Evolutionary conservation across 306 rosid genomes (phyloP), one percentile per base, ranked within the genome.

Genomic region (Dryas octopetala): DNA sequence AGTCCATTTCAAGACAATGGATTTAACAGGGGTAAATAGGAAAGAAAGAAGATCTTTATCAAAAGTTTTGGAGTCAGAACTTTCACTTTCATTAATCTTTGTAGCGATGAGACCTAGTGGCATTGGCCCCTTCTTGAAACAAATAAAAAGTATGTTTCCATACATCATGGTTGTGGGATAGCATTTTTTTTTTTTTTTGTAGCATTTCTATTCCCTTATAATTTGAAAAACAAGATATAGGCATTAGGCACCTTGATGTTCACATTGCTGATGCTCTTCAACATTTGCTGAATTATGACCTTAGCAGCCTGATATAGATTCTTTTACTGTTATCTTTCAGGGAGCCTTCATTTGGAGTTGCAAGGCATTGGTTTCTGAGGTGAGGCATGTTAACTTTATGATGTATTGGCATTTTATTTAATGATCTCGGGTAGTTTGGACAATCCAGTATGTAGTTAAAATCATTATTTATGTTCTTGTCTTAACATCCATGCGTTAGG

Each of bases 321-420:
- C 50, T 73, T 59, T 9, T 62, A 69, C 73, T 70, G 19, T 5
- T 59, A 19, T 46, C 51, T 78, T 87, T 70, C 91, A 94, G 97
- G 98, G 98, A 79, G 98, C 98, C 81, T 88, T 79, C 85, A 84
- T 94, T 81, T 94, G 98, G 98, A 94, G 90, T 81, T 86, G 95
- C 85, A 91, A 94, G 77, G 90, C 98, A 62, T 81, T 94, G 82
- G 79, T 94, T 64, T 82, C 91, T 61, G 97, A 91, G 97, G 98
- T 94, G 83, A 88, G 88, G 63, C 83, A 52, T 70, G 41, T 10
- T 23, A 66, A 57, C 48, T 57, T n/a, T 41, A 7, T 64, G 54
- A 19, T 52, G 45, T 64, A 49, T 9, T 45, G 26, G 41, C 19
- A 72, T 7, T 62, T 66, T 55, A 58, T 68, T 60, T 58, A 74